Evolutionary conservation across 441 rosid species (phyloP).

Genomic region (Populus hybrid): DNA sequence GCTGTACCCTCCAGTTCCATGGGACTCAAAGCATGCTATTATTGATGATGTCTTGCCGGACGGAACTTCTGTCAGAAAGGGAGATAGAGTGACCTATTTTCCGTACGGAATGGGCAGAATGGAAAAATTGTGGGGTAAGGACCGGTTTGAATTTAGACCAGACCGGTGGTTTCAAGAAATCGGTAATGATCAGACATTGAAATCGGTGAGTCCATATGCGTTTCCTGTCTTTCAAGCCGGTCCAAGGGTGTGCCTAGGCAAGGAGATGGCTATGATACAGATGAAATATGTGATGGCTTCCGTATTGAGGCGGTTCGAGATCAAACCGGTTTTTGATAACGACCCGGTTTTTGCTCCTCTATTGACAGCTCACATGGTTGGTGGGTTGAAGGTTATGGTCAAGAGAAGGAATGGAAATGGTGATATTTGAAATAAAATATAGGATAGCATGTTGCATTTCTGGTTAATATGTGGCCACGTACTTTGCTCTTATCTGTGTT

Average conservation of each 20-base stretch:
- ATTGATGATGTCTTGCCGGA: constrained; percentile 61
- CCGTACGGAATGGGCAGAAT: constrained; percentile 91
- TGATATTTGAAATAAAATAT: too few relatives aligned
- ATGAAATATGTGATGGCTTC: constrained; percentile 72
- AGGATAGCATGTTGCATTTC: too few relatives aligned
- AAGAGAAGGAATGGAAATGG: constrained; percentile 27
- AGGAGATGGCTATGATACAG: constrained; percentile 78
- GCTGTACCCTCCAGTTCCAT: constrained; percentile 77
- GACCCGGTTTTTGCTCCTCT: constrained; percentile 63
- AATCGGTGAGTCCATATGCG: constrained; percentile 46
- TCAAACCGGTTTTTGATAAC: constrained; percentile 37
- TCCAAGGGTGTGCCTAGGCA: constrained; percentile 72
- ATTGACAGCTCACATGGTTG: constrained; percentile 81
- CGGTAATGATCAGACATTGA: constrained; percentile 26
- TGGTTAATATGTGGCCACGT: too few relatives aligned
- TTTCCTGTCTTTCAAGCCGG: constrained; percentile 86
- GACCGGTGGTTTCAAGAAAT: constrained; percentile 58
- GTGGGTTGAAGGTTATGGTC: constrained; percentile 64
- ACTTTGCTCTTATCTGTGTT: too few relatives aligned
- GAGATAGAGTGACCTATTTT: constrained; percentile 76
- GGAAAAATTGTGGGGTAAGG: constrained; percentile 70
- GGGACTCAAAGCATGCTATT: constrained; percentile 82
- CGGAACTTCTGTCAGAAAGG: constrained; percentile 53
- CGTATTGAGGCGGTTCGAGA: constrained; percentile 46
- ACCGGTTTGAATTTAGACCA: constrained; percentile 59